These are phyloP conservation scores for Leishmania martiniquensis DNA, from an alignment of 208 protist genomes.

Conservation along the genomic window DNA sequence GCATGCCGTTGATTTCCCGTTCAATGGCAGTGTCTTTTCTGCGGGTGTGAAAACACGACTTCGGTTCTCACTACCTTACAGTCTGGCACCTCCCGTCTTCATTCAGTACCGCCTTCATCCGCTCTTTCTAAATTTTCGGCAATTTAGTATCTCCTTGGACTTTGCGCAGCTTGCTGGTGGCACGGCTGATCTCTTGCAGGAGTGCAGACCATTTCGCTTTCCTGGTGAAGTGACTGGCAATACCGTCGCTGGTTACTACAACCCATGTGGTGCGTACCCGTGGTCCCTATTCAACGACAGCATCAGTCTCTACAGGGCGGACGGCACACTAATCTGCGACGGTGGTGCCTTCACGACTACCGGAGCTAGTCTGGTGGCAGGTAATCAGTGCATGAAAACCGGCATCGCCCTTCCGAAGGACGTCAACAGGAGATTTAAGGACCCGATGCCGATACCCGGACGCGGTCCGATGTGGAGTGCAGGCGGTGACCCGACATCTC, in stretches of 20 bases:
- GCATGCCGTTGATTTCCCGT: constrained; percentile 46
- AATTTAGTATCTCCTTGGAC: constrained; percentile 84
- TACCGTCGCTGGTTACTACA: constrained; percentile 70
- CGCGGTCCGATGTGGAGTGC: constrained; percentile 46
- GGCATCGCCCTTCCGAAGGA: constrained; percentile 96
- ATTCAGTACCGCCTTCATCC: constrained; percentile 97
- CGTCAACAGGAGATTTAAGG: constrained; percentile 76
- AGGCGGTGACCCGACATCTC: constrained; percentile 37
- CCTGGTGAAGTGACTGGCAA: constrained; percentile 63
- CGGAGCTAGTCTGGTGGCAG: constrained; percentile 26
- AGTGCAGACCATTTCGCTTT: constrained; percentile 58
- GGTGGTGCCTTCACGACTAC: constrained; percentile 57
- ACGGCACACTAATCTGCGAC: constrained; percentile 77
- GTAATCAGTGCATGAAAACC: constrained; percentile 80
- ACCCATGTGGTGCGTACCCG: constrained; percentile 96
- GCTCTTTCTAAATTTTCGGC: constrained; percentile 98
- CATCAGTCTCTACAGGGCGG: constrained; percentile 68
- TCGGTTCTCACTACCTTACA: constrained; percentile 63
- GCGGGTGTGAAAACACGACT: constrained; percentile 46
- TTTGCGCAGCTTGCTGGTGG: constrained; percentile 63
- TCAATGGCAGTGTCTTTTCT: constrained; percentile 42
- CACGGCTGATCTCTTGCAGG: constrained; percentile 3
- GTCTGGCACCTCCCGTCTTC: constrained; percentile 92
- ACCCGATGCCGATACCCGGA: constrained; percentile 33
- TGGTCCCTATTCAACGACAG: constrained; percentile 98